phyloP scores from a whole-genome alignment of 306 rosid genomes.

The Malus asiatica region DNA sequence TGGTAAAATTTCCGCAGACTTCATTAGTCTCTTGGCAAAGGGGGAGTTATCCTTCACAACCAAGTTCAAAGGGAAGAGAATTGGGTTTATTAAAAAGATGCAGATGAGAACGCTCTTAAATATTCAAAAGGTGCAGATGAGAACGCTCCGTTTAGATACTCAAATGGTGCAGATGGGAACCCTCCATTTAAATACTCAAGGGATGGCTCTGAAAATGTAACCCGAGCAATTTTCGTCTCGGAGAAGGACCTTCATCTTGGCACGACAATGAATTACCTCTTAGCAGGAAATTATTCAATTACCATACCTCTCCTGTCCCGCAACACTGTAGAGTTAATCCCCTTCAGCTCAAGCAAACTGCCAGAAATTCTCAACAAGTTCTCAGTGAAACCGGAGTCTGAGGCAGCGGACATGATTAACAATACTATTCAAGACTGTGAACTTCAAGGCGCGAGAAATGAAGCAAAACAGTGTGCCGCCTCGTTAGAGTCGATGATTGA shows the following conservation, averaged over 20 bases:
- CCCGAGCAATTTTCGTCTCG: slow-evolving; percentile 39
- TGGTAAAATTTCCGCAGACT: background rate
- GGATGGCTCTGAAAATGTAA: background rate
- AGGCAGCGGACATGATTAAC: slow-evolving; percentile 28
- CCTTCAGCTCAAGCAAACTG: slow-evolving; percentile 34
- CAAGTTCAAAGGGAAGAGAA: background rate
- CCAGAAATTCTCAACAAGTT: too few relatives aligned
- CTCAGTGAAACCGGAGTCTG: slow-evolving; percentile 20
- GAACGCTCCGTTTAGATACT: too few relatives aligned
- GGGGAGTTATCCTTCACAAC: background rate
- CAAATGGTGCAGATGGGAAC: too few relatives aligned
- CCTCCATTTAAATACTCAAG: too few relatives aligned
- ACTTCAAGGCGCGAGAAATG: slow-evolving; percentile 15
- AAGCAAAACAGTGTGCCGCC: slow-evolving; percentile 60
- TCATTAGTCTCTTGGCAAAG: background rate
- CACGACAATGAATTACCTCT: slow-evolving; percentile 29
- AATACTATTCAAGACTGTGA: slow-evolving; percentile 49
- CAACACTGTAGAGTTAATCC: slow-evolving; percentile 20
- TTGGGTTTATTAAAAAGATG: too few relatives aligned
- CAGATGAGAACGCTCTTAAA: too few relatives aligned
- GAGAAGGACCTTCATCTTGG: slow-evolving; percentile 36
- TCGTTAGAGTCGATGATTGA: slow-evolving; percentile 60
- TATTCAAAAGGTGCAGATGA: too few relatives aligned
- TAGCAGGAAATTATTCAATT: slow-evolving; percentile 18
- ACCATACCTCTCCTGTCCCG: slow-evolving; percentile 39